A percentile compares a stretch with the other conserved stretches of the same genome.
Conservation (phyloP, 768 basidiomycete species). For the Lentinula raphanica region DNA sequence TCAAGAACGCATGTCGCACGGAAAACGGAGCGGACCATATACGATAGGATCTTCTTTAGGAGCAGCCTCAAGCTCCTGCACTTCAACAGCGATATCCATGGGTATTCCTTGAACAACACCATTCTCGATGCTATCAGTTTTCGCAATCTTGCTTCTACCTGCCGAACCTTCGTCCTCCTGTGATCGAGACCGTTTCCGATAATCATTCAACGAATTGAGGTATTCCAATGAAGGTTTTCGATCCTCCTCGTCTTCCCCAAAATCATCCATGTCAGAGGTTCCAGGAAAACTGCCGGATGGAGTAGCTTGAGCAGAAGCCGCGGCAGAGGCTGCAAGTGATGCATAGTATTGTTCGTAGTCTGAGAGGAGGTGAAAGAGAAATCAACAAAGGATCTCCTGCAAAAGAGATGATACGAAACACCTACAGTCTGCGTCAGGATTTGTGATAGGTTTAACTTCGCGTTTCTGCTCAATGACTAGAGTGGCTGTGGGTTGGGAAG, state of each 20-base stretch:
- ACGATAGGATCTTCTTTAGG: slow-evolving; percentile 56
- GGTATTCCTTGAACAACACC: slow-evolving; percentile 6
- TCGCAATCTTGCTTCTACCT: slow-evolving; percentile 34
- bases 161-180: slow-evolving; percentile 46
- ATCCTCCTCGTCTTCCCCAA: slow-evolving; percentile 60
- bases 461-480: slow-evolving; percentile 12
- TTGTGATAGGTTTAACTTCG: slow-evolving; percentile 45
- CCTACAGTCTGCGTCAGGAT: slow-evolving; percentile 61
- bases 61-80: slow-evolving; percentile 15
- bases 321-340: slow-evolving; percentile 59
- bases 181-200: slow-evolving; percentile 70
- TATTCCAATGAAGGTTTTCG: slow-evolving; percentile 62
- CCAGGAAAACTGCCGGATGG: slow-evolving; percentile 48
- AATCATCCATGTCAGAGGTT: slow-evolving; percentile 47
- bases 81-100: not conserved
- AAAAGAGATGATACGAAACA: not conserved
- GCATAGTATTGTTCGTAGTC: slow-evolving; percentile 85
- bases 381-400: not conserved
- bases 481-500: slow-evolving; percentile 14
- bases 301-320: slow-evolving; percentile 55
- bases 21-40: slow-evolving; percentile 44
- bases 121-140: slow-evolving; percentile 27
- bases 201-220: slow-evolving; percentile 65
- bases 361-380: slow-evolving; percentile 19
- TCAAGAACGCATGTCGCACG: not conserved